Evolutionary conservation across 352 stramenopile genomes (phyloP).

Genomic region (Phytopythium litorale): DNA sequence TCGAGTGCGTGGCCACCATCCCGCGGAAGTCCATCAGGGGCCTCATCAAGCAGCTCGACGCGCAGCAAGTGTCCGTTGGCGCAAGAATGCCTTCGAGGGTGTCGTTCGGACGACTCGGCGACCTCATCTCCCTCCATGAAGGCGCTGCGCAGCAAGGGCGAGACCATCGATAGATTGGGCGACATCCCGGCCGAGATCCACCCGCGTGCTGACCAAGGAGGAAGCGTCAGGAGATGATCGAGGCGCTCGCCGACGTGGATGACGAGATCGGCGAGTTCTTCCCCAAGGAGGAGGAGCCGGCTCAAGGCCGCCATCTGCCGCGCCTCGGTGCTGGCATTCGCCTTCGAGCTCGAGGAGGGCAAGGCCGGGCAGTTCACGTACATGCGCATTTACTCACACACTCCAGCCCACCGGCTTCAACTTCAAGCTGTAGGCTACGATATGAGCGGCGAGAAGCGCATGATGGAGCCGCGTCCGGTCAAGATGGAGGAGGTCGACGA

Average conservation of each 20-base stretch:
- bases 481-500: slow-evolving; percentile 99
- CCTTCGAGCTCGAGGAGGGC: slow-evolving; percentile 99
- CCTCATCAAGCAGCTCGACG: slow-evolving; percentile 94
- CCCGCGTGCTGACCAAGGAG: slow-evolving; percentile 81
- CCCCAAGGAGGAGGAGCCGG: slow-evolving; percentile 95
- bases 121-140: slow-evolving; percentile 92
- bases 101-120: too few species aligned
- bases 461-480: slow-evolving; percentile 99
- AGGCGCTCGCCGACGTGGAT: slow-evolving; percentile 95
- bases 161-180: slow-evolving; percentile 84
- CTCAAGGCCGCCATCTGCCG: slow-evolving; percentile 94
- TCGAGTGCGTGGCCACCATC: slow-evolving; percentile 97
- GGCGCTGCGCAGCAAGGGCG: slow-evolving; percentile 90
- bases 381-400: slow-evolving; percentile 95
- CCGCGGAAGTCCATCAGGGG: slow-evolving; percentile 94
- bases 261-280: slow-evolving; percentile 99
- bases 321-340: slow-evolving; percentile 95
- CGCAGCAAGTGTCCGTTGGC: slow-evolving; percentile 97
- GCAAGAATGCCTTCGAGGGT: slow-evolving; percentile 94
- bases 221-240: slow-evolving; percentile 93
- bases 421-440: too few species aligned
- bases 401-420: too few species aligned
- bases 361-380: slow-evolving; percentile 99
- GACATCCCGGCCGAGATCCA: slow-evolving; percentile 83
- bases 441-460: slow-evolving; percentile 87